Evolutionary conservation across 1,284 basidiomycete genomes (phyloP).

Genomic region (Ganoderma multipileum): DNA sequence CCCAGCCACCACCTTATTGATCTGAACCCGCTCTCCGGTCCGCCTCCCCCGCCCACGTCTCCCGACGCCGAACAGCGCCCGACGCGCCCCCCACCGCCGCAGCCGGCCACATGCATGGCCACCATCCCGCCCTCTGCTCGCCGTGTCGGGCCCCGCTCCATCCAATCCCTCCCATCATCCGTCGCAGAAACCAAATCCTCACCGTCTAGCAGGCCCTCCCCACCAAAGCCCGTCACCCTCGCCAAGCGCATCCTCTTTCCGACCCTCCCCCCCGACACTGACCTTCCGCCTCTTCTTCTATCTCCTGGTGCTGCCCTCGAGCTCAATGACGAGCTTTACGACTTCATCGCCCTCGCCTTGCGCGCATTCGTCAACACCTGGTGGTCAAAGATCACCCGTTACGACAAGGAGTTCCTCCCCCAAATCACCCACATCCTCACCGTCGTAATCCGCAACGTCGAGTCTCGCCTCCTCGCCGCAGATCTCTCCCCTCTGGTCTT

Average conservation of each 20-base stretch:
- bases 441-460: slow-evolving; percentile 64
- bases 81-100: slow-evolving; percentile 12
- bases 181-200: slow-evolving; percentile 35
- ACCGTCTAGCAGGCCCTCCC: slow-evolving; percentile 25
- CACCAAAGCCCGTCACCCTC: slow-evolving; percentile 48
- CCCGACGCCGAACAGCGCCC: neutral
- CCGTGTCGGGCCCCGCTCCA: slow-evolving; percentile 38
- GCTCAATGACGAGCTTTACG: slow-evolving; percentile 74
- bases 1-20: neutral
- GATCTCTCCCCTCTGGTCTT: slow-evolving; percentile 68
- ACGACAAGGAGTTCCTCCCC: slow-evolving; percentile 82
- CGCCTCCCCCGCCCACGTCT: neutral
- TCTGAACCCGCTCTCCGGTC: neutral
- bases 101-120: slow-evolving; percentile 31
- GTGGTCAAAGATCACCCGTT: slow-evolving; percentile 83
- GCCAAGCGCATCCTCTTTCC: slow-evolving; percentile 77
- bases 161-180: slow-evolving; percentile 40
- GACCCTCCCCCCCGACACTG: slow-evolving; percentile 49
- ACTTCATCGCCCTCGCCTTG: slow-evolving; percentile 77
- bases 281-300: slow-evolving; percentile 61
- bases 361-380: slow-evolving; percentile 80
- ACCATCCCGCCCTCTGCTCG: slow-evolving; percentile 31
- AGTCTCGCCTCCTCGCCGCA: slow-evolving; percentile 58
- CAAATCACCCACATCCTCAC: slow-evolving; percentile 69
- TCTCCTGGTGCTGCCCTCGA: slow-evolving; percentile 52